phyloP scores from a whole-genome alignment of 768 basidiomycete species.

The Coprinopsis strossmayeri region DNA sequence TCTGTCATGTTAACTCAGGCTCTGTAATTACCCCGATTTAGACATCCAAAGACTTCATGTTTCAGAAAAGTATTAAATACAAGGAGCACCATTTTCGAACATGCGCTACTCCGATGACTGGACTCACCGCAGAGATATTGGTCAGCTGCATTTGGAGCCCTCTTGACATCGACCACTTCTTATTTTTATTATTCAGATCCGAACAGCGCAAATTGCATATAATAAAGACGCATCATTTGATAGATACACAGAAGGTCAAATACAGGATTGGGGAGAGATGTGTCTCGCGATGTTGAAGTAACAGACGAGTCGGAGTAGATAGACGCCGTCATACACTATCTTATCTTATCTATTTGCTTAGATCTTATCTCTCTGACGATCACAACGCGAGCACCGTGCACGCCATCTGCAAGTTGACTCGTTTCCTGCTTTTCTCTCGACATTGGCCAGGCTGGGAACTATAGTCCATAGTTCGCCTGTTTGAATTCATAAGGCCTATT shows the following conservation, averaged over 20 bases:
- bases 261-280: conserved; percentile 13
- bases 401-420: too few relatives aligned
- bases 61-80: conserved; percentile 37
- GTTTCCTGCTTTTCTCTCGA: too few relatives aligned
- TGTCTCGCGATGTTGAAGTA: background rate
- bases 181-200: conserved; percentile 33
- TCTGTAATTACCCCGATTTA: background rate
- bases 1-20: background rate
- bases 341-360: too few relatives aligned
- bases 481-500: too few relatives aligned
- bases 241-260: conserved; percentile 36
- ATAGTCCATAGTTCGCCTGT: too few relatives aligned
- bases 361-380: too few relatives aligned
- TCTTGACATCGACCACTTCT: background rate
- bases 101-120: conserved; percentile 68
- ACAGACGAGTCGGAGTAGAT: too few relatives aligned
- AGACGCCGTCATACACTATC: too few relatives aligned
- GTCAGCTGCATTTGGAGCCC: conserved; percentile 32
- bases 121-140: conserved; percentile 72
- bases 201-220: conserved; percentile 60
- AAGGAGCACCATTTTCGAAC: conserved; percentile 75
- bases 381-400: too few relatives aligned
- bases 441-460: too few relatives aligned
- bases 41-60: conserved; percentile 45
- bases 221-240: conserved; percentile 40